Base-by-base conservation (phyloP, 108 stramenopile species). In the Skeletonema costatum region DNA sequence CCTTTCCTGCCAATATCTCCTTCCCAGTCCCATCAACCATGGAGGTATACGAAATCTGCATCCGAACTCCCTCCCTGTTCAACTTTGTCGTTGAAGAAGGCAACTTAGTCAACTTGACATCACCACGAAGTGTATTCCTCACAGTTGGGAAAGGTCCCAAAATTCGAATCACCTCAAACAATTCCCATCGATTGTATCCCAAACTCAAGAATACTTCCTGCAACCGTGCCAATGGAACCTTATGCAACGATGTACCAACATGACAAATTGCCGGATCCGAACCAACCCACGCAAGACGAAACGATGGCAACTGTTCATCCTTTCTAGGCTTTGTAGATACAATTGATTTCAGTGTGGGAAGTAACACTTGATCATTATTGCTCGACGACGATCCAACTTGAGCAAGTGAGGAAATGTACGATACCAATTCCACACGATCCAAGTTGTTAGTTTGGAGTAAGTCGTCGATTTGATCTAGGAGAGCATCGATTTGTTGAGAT, bases 111-210 rank as follows among this genome's bases (percentile, higher is more conserved):
- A 85, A 35, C 29, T 78, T 86, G 14, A 84, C 68, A 21, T 78
- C 78, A 25, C 96, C 96, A 48, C 79, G 60, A 16, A 96, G 71
- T 3, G 83, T 90, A 85, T 96, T 96, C 46, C 85, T 66, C 11
- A 94, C 90, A 71, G 93, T 96, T 4, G 95, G 96, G 77, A 94
- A 96, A 25, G 96, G 96, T 48, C 96, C 96, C 58, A 94, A 48
- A 44, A 96, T 82, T 7, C 93, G 89, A 76, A 96, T 96, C 4
- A 94, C 96, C 85, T 96, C 96, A 12, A 85, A 38, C 62, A 91
- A 64, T 73, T 86, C 81, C 56, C 93, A 73, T 56, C 84, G 80
- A 32, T 81, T 80, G 30, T 74, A 72, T 1, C 85, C 82, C 75
- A 87, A 81, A 35, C 77, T 80, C 33, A 94, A 48, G 71, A 87